Evolutionary conservation across 495 filamentous ascomycete genomes (phyloP).

Genomic region (Penicillium parvum): DNA sequence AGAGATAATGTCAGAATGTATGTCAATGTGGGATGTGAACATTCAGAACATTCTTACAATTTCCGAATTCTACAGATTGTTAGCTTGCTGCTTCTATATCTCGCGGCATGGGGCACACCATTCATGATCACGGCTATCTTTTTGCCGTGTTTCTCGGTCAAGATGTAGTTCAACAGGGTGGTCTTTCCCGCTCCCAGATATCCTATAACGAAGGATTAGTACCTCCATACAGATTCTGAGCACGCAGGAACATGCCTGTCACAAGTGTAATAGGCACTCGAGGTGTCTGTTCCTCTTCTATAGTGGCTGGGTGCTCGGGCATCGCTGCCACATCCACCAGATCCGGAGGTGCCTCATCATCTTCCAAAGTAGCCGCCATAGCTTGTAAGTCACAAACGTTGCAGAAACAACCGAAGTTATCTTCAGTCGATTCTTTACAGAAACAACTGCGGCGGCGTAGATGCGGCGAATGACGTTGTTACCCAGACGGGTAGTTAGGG

Average conservation of each 20-base stretch:
- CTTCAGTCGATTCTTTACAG: background rate
- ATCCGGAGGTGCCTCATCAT: slow-evolving; percentile 69
- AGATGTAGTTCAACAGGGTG: slow-evolving; percentile 90
- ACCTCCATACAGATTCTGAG: background rate
- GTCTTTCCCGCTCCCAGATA: slow-evolving; percentile 96
- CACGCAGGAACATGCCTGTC: slow-evolving; percentile 55
- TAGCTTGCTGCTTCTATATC: slow-evolving; percentile 10
- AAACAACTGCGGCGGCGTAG: slow-evolving; percentile 19
- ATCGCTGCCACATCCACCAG: slow-evolving; percentile 55
- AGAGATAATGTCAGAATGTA: too few species aligned
- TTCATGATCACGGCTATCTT: slow-evolving; percentile 97
- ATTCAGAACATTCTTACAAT: slow-evolving; percentile 56
- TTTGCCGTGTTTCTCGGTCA: slow-evolving; percentile 91
- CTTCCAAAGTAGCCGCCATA: slow-evolving; percentile 49
- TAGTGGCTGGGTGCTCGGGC: slow-evolving; percentile 18
- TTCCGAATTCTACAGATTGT: slow-evolving; percentile 74
- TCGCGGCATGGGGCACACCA: slow-evolving; percentile 45
- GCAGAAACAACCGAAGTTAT: slow-evolving; percentile 2
- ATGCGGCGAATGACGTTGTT: slow-evolving; percentile 44
- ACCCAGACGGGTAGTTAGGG: slow-evolving; percentile 33
- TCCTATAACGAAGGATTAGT: slow-evolving; percentile 32
- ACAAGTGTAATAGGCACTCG: slow-evolving; percentile 93
- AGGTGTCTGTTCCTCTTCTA: slow-evolving; percentile 28
- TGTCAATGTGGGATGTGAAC: background rate
- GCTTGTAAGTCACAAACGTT: background rate